Evolutionary conservation across 257 asterid species (phyloP), one percentile per base, ranked within the genome.

Genomic region (Solanum verrucosum): DNA sequence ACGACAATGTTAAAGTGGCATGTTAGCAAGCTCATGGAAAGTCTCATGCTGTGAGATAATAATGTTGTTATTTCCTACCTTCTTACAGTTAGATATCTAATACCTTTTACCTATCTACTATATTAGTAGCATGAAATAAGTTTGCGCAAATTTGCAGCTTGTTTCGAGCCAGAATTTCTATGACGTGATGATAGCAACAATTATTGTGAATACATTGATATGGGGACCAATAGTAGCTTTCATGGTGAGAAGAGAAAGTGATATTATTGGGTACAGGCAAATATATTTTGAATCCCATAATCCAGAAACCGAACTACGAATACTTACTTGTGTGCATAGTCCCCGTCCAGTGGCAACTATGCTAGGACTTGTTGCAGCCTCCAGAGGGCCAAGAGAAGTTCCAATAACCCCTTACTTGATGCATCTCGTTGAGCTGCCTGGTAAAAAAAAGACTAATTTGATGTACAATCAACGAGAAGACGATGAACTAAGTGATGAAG

Each of bases 371-470:
- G 91, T 96, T 84, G 95, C 97, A 42, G 92, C 98, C 37, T 95
- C 94, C 71, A 95, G 90, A 91, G 98, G 96, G 75, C 90, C 93
- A 21, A 96, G 91, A 10, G 86, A 44, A 15, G 92, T 94, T 21
- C 94, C 98, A 68, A 87, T 96, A 15, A 92, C 95, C 67, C 98
- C 99, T 40, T 94, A 97, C 93, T 87, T 95, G 89, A 92, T 95
- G 95, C 99, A 97, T 90, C 93, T 97, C 16, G 94, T 97, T 40
- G 99, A 97, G 93, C 98, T 97, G 9, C 99, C 99, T 0, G 98
- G 93, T 81, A 97, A 93, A 88, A 92, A 88, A 70, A 95, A 91
- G 81, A 93, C 92, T 23, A 93, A 91, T 84, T 87, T 97, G 72
- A 71, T 95, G 92, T 95, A 94, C 92, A 93, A 96, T 90, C 99